Evolutionary conservation across 2,329 filamentous ascomycete species (phyloP), one percentile per base, ranked within the genome.

Genomic region (Aureobasidium sp.): DNA sequence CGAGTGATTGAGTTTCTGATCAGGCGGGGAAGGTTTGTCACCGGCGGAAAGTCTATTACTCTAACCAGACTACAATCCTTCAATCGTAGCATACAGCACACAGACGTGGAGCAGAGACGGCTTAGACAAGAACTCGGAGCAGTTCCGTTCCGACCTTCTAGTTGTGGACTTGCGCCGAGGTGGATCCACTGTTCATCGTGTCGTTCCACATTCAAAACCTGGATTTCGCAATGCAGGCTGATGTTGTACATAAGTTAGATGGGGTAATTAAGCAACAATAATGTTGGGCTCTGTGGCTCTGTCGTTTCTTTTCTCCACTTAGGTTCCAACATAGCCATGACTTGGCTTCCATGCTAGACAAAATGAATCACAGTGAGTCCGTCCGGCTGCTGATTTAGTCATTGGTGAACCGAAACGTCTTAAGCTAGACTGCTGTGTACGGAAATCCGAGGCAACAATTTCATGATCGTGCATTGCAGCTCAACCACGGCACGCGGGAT

Each of bases 11-110:
- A 49, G 31, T 50, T 37, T 35, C 10, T 50, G 47, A 23, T 23
- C 3, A 31, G 27, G 51, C 27, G 51, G 51, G 38, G 51, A 33
- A 23, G 27, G 21, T 21, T 29, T 33, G 11, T 35, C 15, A 27
- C 19, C 53, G 40, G 53, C 42, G 2, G 4, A 27, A 57, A 57
- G 40, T 57, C 19, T 45, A 57, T 57, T 57, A 57, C 53, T 57
- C 42, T 57, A 57, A 37, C 37, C 42, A 13, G 33, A 57, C 40
- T 38, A 46, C 40, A 17, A 11, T 43, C n/a, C 17, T 27, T 23
- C 7, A 27, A 5, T 38, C 37, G 17, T 31, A 37, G 15, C 23
- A 27, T 31, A 51, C 11, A 38, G 38, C 35, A 53, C 47, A 13
- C n/a, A 53, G 50, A 19, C 17, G 33, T 42, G 17, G 35, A 53